phyloP scores from a whole-genome alignment of 306 rosid genomes.

The Macrotyloma uniflorum region DNA sequence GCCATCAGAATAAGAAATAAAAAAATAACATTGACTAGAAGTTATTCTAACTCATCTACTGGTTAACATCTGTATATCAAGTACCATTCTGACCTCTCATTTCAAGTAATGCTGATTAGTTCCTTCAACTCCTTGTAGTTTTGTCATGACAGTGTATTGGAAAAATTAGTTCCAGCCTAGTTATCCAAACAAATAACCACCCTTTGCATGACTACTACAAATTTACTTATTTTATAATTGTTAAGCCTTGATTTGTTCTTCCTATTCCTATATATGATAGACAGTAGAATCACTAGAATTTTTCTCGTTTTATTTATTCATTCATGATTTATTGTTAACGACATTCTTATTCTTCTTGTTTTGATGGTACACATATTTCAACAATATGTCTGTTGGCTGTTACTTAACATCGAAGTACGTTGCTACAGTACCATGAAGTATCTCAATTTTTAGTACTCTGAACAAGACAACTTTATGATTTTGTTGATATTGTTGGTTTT shows the following conservation, averaged over 20 bases:
- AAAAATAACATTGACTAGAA: neutral
- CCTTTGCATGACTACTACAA: neutral
- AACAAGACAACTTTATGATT: conserved; percentile 5
- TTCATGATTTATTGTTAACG: conserved; percentile 22
- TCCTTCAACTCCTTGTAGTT: neutral
- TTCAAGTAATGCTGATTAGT: neutral
- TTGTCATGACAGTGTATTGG: neutral
- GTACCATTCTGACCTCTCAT: neutral
- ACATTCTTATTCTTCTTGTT: neutral
- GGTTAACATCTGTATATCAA: neutral
- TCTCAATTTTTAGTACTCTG: no score
- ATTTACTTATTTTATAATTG: neutral
- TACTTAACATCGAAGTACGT: no score
- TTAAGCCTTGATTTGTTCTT: neutral
- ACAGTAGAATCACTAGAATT: neutral
- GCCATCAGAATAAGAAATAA: neutral
- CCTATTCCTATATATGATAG: neutral
- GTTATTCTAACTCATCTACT: conserved; percentile 2
- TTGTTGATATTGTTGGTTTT: neutral
- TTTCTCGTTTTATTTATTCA: neutral
- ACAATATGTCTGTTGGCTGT: neutral
- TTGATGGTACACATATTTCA: conserved; percentile 13
- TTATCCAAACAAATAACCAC: neutral
- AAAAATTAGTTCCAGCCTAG: neutral
- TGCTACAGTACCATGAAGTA: no score